Base-by-base conservation (phyloP, 1,284 basidiomycete genomes). In the Cryptococcus wingfieldii region DNA sequence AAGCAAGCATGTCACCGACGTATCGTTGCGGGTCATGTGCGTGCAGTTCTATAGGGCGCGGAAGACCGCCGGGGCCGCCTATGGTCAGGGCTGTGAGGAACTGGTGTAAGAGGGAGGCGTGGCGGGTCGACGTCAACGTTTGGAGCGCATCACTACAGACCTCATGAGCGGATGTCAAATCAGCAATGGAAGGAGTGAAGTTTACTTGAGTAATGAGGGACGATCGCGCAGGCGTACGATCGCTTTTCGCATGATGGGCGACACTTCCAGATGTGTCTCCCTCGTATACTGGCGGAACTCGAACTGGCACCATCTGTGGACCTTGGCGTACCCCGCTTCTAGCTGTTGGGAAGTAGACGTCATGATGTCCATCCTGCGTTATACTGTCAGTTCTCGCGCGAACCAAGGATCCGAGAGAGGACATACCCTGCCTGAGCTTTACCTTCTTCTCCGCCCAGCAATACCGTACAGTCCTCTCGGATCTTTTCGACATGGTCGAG, bases 1-100 rank as follows among this genome's bases (percentile, higher is more conserved):
- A 98, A 0, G 94, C 95, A 4, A 98, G 84, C 90, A 98, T 98
- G 74, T 98, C 95, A 18, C 95, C 94, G 14, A 96, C 86, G 72
- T 98, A 98, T 27, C 95, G 86, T 60, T 92, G 82, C 0, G 95
- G 93, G 72, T 98, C 95, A 68, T 98, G 95, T 0, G 95, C 95
- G 70, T 98, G 93, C 3, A 98, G 81, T 75, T 98, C 95, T 62
- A 98, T 98, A 0, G 95, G 94, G 3, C 93, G 84, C 0, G 93
- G 90, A 1, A 92, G 80, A 27, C 90, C 90, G 38, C 86, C 86
- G 0, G 90, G 90, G 0, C 90, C 90, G 13, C 95, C 94, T 10
- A 89, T 83, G 0, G 92, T 97, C 16, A 98, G 81, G 0, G 94
- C 93, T 10, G 87, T 83, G 50, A 92, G 82, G 78, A 98, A 98